Evolutionary conservation across 1,284 basidiomycete species (phyloP), one percentile per base, ranked within the genome.

Genomic region (Crepidotus sp.): DNA sequence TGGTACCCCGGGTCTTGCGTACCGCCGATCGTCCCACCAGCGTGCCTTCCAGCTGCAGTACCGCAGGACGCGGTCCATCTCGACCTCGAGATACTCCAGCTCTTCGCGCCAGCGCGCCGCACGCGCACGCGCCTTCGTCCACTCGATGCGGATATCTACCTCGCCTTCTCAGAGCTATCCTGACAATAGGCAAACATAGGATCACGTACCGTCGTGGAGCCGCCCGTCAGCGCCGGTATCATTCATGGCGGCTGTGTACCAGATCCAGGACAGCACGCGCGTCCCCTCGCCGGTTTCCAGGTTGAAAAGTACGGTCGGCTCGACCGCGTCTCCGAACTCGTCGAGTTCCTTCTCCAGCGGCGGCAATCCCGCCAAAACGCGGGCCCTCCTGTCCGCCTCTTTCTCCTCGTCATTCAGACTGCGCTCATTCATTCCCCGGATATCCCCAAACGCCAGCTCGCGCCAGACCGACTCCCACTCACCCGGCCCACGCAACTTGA

Each of bases 401-500:
- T 50, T 43, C 36, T 50, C 48, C 30, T 51, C 48, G 11, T 29
- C 42, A 22, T 42, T 50, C 19, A 54, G 5, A 3, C 40, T 10
- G 4, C 48, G 22, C 29, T 55, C 52, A 13, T 44, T 47, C n/a
- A 53, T 48, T 10, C 47, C 49, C 1, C 47, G 48, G 14, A 54
- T 36, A 34, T 56, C 51, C 11, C 46, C 17, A 18, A 50, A 19
- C n/a, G 19, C 27, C 9, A 58, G 40, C 11, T 18, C 42, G 18
- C 31, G 17, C 13, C 53, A 27, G 4, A 11, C 29, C 13, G 18
- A 25, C 22, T 49, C 38, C 55, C 54, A 55, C 0, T 36, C 46
- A 1, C 55, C 54, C 1, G 34, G n/a, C 3, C 49, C 46, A 3
- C 45, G 30, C 15, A 59, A 3, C 2, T 1, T 6, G 3, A 40